These are phyloP conservation scores for Datisca glomerata DNA, from an alignment of 306 rosid genomes.

Conservation along the genomic window DNA sequence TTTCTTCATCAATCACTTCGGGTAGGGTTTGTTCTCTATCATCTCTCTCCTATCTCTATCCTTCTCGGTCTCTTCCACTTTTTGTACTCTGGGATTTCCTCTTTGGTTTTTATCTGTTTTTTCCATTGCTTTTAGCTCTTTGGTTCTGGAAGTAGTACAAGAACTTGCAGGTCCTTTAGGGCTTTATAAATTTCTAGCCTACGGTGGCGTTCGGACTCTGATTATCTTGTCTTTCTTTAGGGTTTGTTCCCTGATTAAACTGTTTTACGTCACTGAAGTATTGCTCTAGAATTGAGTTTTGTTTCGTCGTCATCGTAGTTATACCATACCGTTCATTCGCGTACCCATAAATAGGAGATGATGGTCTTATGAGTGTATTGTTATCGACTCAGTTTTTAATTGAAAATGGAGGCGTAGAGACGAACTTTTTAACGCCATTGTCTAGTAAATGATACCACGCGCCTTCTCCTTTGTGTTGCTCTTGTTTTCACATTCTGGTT, in stretches of 20 bases:
- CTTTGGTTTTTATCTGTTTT: slow-evolving; percentile 2
- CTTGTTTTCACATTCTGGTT: no score
- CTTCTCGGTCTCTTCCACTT: slow-evolving; percentile 1
- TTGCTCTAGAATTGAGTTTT: slow-evolving; percentile 10
- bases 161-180: slow-evolving; percentile 23
- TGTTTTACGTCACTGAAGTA: slow-evolving; percentile 26
- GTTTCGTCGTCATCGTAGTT: slow-evolving; percentile 11
- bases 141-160: slow-evolving; percentile 17
- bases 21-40: slow-evolving; percentile 53
- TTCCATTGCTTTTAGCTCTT: slow-evolving; percentile 33
- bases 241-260: slow-evolving; percentile 28
- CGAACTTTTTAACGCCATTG: neutral
- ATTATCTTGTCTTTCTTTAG: slow-evolving; percentile 20
- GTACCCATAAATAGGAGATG: slow-evolving; percentile 20
- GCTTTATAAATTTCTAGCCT: slow-evolving; percentile 32
- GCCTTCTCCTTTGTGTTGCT: no score
- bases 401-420: slow-evolving; percentile 48
- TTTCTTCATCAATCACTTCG: slow-evolving; percentile 28
- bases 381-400: slow-evolving; percentile 26
- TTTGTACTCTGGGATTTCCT: slow-evolving; percentile 10
- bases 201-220: slow-evolving; percentile 17
- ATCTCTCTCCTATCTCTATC: slow-evolving; percentile 2
- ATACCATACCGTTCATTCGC: slow-evolving; percentile 8
- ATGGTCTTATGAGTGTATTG: slow-evolving; percentile 32
- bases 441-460: no score